Conservation (phyloP, 176 grass and related monocot genomes). For the Eremochloa ophiuroides region DNA sequence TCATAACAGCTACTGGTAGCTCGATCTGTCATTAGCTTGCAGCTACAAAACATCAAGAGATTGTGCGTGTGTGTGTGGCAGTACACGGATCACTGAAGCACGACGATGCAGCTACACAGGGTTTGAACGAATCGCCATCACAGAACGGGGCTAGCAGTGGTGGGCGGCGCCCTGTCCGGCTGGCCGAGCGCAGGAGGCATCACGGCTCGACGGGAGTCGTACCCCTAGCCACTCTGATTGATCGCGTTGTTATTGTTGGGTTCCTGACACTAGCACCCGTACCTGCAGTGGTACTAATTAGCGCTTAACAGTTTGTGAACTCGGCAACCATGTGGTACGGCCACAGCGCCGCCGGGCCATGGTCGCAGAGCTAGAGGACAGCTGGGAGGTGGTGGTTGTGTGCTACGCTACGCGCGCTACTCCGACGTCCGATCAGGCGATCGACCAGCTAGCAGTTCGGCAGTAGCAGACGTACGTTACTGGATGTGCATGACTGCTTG, state of each 20-base stretch:
- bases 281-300: neutral
- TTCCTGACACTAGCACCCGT: neutral
- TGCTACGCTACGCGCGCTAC: neutral
- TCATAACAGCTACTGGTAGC: conserved; percentile 2
- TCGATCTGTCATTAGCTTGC: neutral
- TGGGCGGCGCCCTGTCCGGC: neutral
- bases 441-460: neutral
- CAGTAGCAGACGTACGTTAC: neutral
- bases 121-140: neutral
- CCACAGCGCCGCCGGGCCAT: neutral
- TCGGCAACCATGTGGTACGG: conserved; percentile 16
- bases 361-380: neutral
- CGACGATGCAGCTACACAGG: neutral
- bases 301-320: neutral
- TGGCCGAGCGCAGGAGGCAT: neutral
- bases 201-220: neutral
- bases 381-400: neutral
- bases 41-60: neutral
- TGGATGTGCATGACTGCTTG: neutral
- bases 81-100: neutral
- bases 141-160: neutral
- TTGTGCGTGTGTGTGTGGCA: neutral
- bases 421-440: neutral
- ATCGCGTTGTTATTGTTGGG: neutral
- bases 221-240: neutral